A percentile compares a stretch with the other conserved stretches of the same genome.
Evolutionary conservation across 257 asterid species (phyloP).

Genomic region (Perilla frutescens): DNA sequence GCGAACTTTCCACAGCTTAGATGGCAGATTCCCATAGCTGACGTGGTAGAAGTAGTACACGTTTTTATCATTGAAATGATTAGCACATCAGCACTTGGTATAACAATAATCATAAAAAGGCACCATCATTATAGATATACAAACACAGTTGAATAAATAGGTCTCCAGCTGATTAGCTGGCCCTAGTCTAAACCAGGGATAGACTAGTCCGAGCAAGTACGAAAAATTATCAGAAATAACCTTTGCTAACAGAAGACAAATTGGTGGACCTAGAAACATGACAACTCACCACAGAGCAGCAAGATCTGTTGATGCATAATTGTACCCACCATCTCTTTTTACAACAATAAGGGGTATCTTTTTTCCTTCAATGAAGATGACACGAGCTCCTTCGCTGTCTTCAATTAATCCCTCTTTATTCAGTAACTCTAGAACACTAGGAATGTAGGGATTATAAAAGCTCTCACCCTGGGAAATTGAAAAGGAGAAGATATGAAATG

Average conservation of each 20-base stretch:
- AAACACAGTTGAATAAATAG: not conserved
- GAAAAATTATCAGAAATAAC: conserved; percentile 18
- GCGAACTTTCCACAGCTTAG: conserved; percentile 12
- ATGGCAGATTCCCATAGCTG: conserved; percentile 1
- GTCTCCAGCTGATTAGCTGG: conserved; percentile 9
- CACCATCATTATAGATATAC: conserved; percentile 3
- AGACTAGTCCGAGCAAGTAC: not conserved
- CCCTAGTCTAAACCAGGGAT: not conserved
- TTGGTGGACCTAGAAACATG: conserved; percentile 19
- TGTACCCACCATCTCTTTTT: conserved; percentile 93
- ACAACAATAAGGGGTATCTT: conserved; percentile 85
- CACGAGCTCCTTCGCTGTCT: conserved; percentile 96
- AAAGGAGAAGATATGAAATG: conserved; percentile 6
- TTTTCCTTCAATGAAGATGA: conserved; percentile 84
- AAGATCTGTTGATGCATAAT: conserved; percentile 96
- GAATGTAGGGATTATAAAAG: conserved; percentile 88
- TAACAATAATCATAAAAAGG: conserved; percentile 1
- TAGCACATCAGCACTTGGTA: not conserved
- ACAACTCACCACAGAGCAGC: conserved; percentile 81
- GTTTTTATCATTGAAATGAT: conserved; percentile 22
- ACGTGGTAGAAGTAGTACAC: conserved; percentile 15
- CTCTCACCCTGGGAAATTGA: conserved; percentile 78
- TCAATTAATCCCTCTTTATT: conserved; percentile 66
- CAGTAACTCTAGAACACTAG: conserved; percentile 65
- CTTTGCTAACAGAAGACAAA: conserved; percentile 26